phyloP scores from a whole-genome alignment of 2,329 filamentous ascomycete species.

The Apiospora saccharicola region DNA sequence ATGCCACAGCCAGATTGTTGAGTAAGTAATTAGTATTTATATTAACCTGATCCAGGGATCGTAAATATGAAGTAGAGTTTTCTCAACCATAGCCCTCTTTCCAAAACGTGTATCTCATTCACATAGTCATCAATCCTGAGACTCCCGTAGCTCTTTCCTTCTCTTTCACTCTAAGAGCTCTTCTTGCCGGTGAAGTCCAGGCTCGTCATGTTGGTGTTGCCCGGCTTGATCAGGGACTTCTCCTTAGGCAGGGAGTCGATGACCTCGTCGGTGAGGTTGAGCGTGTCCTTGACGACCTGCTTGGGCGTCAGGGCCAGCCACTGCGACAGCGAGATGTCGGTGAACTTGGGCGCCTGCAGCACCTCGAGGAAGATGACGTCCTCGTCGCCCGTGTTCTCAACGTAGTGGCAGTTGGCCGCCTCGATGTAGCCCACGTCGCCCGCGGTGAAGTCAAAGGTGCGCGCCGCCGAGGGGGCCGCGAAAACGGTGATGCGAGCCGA shows the following conservation, averaged over 20 bases:
- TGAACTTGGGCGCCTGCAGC: slow-evolving; percentile 58
- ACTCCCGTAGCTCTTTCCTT: neutral
- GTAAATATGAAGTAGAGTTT: neutral
- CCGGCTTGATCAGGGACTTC: slow-evolving; percentile 52
- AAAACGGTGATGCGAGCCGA: slow-evolving; percentile 64
- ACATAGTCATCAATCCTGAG: neutral
- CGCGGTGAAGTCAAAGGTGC: slow-evolving; percentile 66
- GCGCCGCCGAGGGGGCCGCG: slow-evolving; percentile 54
- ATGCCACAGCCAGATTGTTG: no score
- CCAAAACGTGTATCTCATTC: neutral
- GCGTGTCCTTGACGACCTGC: slow-evolving; percentile 65
- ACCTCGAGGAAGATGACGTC: slow-evolving; percentile 68
- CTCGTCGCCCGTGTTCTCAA: slow-evolving; percentile 67
- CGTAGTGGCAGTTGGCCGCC: slow-evolving; percentile 61
- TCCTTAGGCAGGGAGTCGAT: slow-evolving; percentile 48
- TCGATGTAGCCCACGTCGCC: slow-evolving; percentile 68
- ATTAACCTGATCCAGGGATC: neutral
- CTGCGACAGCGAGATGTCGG: slow-evolving; percentile 63
- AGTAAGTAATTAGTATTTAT: neutral
- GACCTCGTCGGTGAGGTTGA: slow-evolving; percentile 49
- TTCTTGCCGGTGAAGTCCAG: slow-evolving; percentile 31
- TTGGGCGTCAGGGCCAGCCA: slow-evolving; percentile 65
- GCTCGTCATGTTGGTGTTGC: slow-evolving; percentile 47
- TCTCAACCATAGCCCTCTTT: neutral
- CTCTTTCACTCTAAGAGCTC: slow-evolving; percentile 26